Percentiles rank a stretch among this genome's conserved stretches.
These are phyloP conservation scores for Suillus subaureus DNA, from an alignment of 768 basidiomycete species.

Conservation along the genomic window DNA sequence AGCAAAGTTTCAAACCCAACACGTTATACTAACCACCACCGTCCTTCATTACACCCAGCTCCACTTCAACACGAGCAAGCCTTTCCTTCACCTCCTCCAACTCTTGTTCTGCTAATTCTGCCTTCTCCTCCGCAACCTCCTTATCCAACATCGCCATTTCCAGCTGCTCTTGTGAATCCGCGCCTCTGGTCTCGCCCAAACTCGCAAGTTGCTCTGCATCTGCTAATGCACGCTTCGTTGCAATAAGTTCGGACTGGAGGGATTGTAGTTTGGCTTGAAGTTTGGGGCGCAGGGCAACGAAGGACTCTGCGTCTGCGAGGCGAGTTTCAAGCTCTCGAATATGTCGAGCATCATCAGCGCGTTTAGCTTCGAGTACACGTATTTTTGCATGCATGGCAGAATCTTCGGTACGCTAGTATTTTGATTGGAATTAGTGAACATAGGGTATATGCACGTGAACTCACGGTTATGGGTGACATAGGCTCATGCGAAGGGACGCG, in stretches of 20 bases:
- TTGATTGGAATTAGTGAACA: slow-evolving; percentile 15
- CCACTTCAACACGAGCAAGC: slow-evolving; percentile 79
- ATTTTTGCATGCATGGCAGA: slow-evolving; percentile 67
- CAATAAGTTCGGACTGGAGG: slow-evolving; percentile 78
- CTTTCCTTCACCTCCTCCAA: slow-evolving; percentile 79
- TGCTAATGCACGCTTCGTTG: slow-evolving; percentile 72
- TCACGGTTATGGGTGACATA: slow-evolving; percentile 29
- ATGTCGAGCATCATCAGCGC: slow-evolving; percentile 82
- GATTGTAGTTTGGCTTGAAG: slow-evolving; percentile 85
- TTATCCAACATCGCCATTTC: slow-evolving; percentile 96
- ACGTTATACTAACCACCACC: slow-evolving; percentile 36
- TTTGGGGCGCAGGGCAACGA: slow-evolving; percentile 84
- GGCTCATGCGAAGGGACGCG: slow-evolving; percentile 15
- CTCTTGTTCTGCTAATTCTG: slow-evolving; percentile 78
- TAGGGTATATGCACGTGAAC: slow-evolving; percentile 7
- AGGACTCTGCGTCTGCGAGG: slow-evolving; percentile 82
- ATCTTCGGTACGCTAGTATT: slow-evolving; percentile 37
- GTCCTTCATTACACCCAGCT: slow-evolving; percentile 77
- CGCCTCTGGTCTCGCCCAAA: slow-evolving; percentile 65
- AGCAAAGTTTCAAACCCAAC: slow-evolving; percentile 6
- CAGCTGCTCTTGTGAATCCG: slow-evolving; percentile 85
- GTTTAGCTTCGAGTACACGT: slow-evolving; percentile 83
- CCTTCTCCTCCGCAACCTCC: slow-evolving; percentile 93
- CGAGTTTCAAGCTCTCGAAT: slow-evolving; percentile 84
- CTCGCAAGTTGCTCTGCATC: slow-evolving; percentile 77